phyloP scores from a whole-genome alignment of 2,329 filamentous ascomycete genomes.

The Colletotrichum simmondsii region DNA sequence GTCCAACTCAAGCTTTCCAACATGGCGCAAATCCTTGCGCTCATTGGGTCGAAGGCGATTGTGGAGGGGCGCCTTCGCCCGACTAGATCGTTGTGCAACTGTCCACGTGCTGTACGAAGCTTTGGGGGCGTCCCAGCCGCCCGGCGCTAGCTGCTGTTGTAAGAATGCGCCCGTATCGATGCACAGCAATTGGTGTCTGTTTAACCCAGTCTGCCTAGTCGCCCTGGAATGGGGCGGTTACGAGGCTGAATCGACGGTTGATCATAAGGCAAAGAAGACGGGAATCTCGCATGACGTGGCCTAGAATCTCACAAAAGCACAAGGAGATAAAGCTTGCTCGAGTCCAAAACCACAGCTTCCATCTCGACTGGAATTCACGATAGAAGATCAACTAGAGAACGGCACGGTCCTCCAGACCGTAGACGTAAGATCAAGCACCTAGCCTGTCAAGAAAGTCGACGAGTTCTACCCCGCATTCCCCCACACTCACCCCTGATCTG shows the following conservation, averaged over 20 bases:
- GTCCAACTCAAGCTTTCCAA: not conserved
- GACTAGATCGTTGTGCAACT: not conserved
- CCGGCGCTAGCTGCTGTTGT: not conserved
- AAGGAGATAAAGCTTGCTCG: not conserved
- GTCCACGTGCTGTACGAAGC: not conserved
- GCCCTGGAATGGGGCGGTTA: slow-evolving; percentile 5
- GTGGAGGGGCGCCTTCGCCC: slow-evolving; percentile 19
- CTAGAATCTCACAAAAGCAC: no score
- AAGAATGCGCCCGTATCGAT: not conserved
- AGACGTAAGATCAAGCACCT: not conserved
- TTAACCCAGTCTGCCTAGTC: slow-evolving; percentile 2
- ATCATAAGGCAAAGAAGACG: not conserved
- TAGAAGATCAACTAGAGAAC: not conserved
- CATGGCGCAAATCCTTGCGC: not conserved
- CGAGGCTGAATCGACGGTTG: not conserved
- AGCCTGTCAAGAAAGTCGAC: not conserved
- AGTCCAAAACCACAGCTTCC: not conserved
- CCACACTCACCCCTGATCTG: not conserved
- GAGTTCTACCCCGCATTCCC: not conserved
- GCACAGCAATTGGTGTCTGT: not conserved
- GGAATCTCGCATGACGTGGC: not conserved
- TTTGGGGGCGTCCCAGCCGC: slow-evolving; percentile 8
- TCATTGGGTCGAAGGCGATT: not conserved
- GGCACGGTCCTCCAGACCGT: not conserved
- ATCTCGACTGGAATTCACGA: not conserved